Evolutionary conservation across 495 filamentous ascomycete genomes (phyloP), one percentile per base, ranked within the genome.

Genomic region (Lepidopterella palustris): DNA sequence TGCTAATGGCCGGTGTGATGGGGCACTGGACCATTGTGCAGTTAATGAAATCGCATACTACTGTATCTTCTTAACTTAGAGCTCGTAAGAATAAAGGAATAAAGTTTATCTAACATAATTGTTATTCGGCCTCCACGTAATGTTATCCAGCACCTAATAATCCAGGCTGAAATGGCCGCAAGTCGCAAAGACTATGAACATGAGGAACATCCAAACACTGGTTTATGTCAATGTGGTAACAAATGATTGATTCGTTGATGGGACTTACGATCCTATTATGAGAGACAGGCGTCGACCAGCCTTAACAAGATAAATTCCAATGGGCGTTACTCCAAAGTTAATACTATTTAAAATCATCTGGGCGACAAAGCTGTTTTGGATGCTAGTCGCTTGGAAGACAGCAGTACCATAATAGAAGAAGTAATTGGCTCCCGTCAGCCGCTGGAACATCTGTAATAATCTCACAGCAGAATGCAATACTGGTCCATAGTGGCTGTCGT

Each of bases 351-450:
- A 60, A 29, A 73, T 73, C 58, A 73, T 73, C 24, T 28, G 15
- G 0, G 71, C 72, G 10, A 72, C 68, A 58, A 63, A 74, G 4
- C 62, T 58, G 57, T 72, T 72, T 0, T 50, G 40, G 11, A 73
- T 29, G 21, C 71, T 71, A 23, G 61, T 64, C 27, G 59, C 58
- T 31, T 54, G 18, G 58, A 75, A 75, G 39, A 75, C 65, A 4
- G 62, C 67, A 4, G 70, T 72, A 3, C 72, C 72, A 55, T 74
- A 74, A 58, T 74, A 72, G 68, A 83, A 83, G 72, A 80, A 84
- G 59, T 81, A 68, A 40, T 68, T 70, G 11, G 66, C 68, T 81
- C 47, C 66, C 24, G 58, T 65, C 18, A 70, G 59, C 25, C 68
- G 68, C 51, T 70, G 68, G 20, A 68, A 57, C 23, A 55, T 53